Percentiles rank a stretch among this genome's conserved stretches.
Evolutionary conservation across 2,329 filamentous ascomycete genomes (phyloP).

Genomic region (Gnomoniopsis sp.): DNA sequence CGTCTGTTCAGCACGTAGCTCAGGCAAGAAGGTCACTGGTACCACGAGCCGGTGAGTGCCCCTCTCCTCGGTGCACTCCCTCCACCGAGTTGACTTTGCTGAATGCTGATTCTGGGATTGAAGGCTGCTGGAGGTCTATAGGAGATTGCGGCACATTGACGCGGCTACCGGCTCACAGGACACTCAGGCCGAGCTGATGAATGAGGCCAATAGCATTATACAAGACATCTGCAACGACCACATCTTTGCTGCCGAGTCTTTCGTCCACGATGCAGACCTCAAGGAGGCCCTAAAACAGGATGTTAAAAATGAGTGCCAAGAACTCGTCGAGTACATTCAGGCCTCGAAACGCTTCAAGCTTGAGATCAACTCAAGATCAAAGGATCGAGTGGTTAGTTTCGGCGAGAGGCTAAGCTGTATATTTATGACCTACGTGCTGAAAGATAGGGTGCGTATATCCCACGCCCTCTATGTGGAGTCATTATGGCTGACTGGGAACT

Average conservation of each 20-base stretch:
- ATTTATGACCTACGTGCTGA: constrained; percentile 81
- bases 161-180: constrained; percentile 50
- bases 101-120: neutral
- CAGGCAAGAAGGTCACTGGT: constrained; percentile 88
- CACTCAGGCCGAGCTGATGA: constrained; percentile 50
- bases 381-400: constrained; percentile 87
- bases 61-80: neutral
- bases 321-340: constrained; percentile 70
- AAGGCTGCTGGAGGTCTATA: constrained; percentile 58
- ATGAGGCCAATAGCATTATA: constrained; percentile 71
- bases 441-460: constrained; percentile 55
- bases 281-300: constrained; percentile 58
- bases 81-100: neutral
- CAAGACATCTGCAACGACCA: constrained; percentile 82
- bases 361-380: constrained; percentile 74
- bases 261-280: constrained; percentile 56
- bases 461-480: neutral
- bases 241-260: constrained; percentile 63
- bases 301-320: constrained; percentile 76
- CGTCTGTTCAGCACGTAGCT: constrained; percentile 93
- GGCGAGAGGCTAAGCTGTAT: constrained; percentile 94
- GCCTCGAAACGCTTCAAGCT: constrained; percentile 64
- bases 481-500: constrained; percentile 25
- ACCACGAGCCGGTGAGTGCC: constrained; percentile 87
- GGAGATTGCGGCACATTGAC: constrained; percentile 52